These are phyloP conservation scores for Fusarium sp. DNA, from an alignment of 2,329 filamentous ascomycete species.

Conservation along the genomic window DNA sequence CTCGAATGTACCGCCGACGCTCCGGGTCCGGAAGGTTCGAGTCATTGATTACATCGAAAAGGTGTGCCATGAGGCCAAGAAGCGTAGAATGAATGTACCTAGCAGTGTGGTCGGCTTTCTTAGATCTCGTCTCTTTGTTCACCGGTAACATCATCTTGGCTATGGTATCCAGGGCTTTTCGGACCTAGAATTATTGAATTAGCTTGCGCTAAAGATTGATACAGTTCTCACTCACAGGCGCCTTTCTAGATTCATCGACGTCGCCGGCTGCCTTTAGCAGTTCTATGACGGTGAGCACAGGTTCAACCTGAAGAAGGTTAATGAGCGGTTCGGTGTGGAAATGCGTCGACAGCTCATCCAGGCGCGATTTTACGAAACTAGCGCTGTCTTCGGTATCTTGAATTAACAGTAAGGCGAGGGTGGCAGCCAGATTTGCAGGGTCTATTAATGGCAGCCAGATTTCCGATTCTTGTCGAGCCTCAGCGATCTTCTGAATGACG, in stretches of 20 bases:
- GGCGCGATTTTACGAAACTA: constrained; percentile 72
- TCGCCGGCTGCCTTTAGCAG: constrained; percentile 84
- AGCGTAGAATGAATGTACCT: constrained; percentile 85
- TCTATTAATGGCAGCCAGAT: constrained; percentile 67
- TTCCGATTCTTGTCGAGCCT: constrained; percentile 77
- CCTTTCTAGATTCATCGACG: constrained; percentile 65
- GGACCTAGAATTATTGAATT: constrained; percentile 53
- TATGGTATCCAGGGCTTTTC: constrained; percentile 61
- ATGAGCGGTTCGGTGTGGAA: constrained; percentile 75
- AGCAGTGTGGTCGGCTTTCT: constrained; percentile 69
- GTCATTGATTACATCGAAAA: constrained; percentile 83
- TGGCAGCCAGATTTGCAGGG: constrained; percentile 65
- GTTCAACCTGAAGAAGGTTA: constrained; percentile 78
- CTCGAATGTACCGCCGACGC: constrained; percentile 80
- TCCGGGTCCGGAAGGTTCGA: constrained; percentile 70
- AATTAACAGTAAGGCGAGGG: constrained; percentile 68
- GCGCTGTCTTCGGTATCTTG: constrained; percentile 70
- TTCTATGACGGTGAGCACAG: constrained; percentile 80
- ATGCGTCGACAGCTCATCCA: constrained; percentile 75
- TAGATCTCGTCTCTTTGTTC: constrained; percentile 57
- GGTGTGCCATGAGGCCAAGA: constrained; percentile 84
- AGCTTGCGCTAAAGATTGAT: constrained; percentile 31
- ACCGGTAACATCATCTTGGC: constrained; percentile 54
- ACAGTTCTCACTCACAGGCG: constrained; percentile 61
- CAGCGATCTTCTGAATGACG: constrained; percentile 82